phyloP scores from a whole-genome alignment of 2,329 filamentous ascomycete species.

The Chaetomiaceae sp. region DNA sequence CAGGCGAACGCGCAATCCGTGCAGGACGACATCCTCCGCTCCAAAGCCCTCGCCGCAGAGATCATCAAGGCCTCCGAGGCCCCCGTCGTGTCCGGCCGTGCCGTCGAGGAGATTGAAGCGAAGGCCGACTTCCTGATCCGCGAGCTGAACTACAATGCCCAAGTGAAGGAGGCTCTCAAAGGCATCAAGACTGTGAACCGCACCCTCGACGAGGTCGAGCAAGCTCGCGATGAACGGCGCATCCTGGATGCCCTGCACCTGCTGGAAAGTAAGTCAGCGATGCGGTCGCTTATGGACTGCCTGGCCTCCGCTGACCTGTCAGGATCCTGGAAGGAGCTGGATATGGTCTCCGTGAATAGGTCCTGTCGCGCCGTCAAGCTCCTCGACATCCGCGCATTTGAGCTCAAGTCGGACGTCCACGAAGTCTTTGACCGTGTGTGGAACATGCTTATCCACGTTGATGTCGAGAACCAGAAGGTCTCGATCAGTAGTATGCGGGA shows the following conservation, averaged over 20 bases:
- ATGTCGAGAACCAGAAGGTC: slow-evolving; percentile 51
- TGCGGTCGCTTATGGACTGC: neutral
- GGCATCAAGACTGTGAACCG: slow-evolving; percentile 54
- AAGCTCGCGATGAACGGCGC: slow-evolving; percentile 47
- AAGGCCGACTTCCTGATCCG: slow-evolving; percentile 52
- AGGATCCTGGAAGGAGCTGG: slow-evolving; percentile 56
- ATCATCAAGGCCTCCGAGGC: slow-evolving; percentile 74
- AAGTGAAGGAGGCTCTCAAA: slow-evolving; percentile 47
- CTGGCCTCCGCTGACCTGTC: slow-evolving; percentile 24
- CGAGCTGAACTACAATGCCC: slow-evolving; percentile 55
- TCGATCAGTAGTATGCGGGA: slow-evolving; percentile 49
- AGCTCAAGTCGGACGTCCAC: slow-evolving; percentile 61
- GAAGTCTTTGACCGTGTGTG: slow-evolving; percentile 66
- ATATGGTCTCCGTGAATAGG: slow-evolving; percentile 55
- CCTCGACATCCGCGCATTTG: slow-evolving; percentile 59
- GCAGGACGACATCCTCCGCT: slow-evolving; percentile 78
- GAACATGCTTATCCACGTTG: slow-evolving; percentile 60
- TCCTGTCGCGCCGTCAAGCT: slow-evolving; percentile 60
- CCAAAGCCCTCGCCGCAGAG: slow-evolving; percentile 71
- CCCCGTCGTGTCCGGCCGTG: slow-evolving; percentile 48
- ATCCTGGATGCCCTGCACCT: slow-evolving; percentile 53
- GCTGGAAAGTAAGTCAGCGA: slow-evolving; percentile 52
- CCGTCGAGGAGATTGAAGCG: slow-evolving; percentile 48
- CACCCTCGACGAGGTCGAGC: slow-evolving; percentile 58
- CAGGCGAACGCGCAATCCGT: slow-evolving; percentile 77